Evolutionary conservation across 2,329 filamentous ascomycete genomes (phyloP).

Genomic region (Ceratocystis cubensis): DNA sequence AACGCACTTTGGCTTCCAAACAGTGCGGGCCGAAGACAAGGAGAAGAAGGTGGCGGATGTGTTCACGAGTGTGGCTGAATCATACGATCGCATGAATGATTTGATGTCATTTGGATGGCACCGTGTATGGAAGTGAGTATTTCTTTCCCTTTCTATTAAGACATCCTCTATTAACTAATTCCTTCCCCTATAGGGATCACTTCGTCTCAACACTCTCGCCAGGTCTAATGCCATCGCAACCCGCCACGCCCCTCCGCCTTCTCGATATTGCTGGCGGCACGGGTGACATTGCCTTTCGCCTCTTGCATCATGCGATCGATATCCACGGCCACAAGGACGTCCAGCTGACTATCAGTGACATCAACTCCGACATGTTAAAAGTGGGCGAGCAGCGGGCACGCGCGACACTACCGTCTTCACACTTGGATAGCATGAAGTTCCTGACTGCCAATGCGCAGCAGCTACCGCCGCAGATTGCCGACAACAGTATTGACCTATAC

Average conservation of each 20-base stretch:
- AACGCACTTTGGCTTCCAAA: conserved; percentile 87
- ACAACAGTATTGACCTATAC: conserved; percentile 76
- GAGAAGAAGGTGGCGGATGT: conserved; percentile 61
- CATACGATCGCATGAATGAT: conserved; percentile 98
- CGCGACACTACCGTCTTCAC: conserved; percentile 41
- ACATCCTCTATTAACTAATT: not conserved
- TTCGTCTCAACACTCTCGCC: conserved; percentile 89
- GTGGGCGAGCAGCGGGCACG: conserved; percentile 69
- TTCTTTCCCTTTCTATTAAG: conserved; percentile 3
- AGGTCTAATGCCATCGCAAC: conserved; percentile 42
- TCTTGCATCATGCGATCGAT: conserved; percentile 74
- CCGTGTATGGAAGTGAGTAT: conserved; percentile 69
- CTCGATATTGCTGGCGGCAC: conserved; percentile 96
- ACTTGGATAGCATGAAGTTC: conserved; percentile 52
- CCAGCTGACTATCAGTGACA: conserved; percentile 83
- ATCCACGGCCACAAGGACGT: conserved; percentile 65
- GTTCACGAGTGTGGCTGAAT: conserved; percentile 87
- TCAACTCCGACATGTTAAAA: conserved; percentile 87
- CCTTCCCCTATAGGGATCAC: conserved; percentile 48
- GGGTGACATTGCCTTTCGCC: conserved; percentile 93
- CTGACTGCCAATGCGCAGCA: conserved; percentile 83
- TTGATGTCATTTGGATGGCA: conserved; percentile 97
- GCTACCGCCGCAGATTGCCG: conserved; percentile 49
- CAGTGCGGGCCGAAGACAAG: conserved; percentile 70
- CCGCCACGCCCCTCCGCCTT: conserved; percentile 51